phyloP scores from a whole-genome alignment of 805 yeast species.

The Starmerella ratchasimensis region DNA sequence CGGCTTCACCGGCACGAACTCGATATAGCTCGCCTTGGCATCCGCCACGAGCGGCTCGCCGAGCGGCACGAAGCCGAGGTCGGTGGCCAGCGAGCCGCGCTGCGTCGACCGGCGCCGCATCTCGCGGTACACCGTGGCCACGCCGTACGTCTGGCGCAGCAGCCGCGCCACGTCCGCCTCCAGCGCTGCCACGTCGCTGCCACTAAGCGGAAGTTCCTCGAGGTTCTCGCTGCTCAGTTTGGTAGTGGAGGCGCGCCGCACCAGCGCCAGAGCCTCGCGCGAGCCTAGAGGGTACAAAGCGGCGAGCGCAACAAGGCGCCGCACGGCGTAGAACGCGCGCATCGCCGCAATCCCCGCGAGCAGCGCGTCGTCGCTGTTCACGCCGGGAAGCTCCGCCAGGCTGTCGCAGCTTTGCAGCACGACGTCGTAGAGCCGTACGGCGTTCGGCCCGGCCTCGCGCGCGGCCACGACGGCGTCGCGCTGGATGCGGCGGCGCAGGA shows the following conservation, averaged over 20 bases:
- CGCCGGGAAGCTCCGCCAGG: conserved; percentile 78
- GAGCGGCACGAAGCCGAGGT: conserved; percentile 31
- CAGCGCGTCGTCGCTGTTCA: conserved; percentile 67
- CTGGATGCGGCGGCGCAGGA: conserved; percentile 49
- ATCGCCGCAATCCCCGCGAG: conserved; percentile 40
- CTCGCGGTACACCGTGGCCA: conserved; percentile 28
- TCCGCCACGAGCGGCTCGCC: conserved; percentile 24
- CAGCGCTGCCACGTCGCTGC: conserved; percentile 6
- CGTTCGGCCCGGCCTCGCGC: conserved; percentile 3
- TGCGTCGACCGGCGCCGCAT: conserved; percentile 8
- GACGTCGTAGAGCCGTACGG: conserved; percentile 36
- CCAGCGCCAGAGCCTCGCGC: conserved; percentile 25
- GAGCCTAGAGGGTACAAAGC: conserved; percentile 6
- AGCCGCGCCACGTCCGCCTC: conserved; percentile 5
- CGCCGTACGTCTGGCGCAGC: conserved; percentile 22
- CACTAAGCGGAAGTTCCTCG: conserved; percentile 16
- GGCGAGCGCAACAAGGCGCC: conserved; percentile 8
- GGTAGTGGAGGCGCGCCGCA: conserved; percentile 10
- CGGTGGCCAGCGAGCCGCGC: conserved; percentile 32
- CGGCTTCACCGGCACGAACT: conserved; percentile 67
- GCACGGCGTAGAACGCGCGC: conserved; percentile 34
- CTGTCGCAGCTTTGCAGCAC: conserved; percentile 42
- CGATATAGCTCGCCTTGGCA: conserved; percentile 27
- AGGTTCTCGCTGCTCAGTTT: background rate
- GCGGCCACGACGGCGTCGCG: conserved; percentile 46